Conservation (phyloP, 2,329 filamentous ascomycete species). For the Penicillium sumatraense region DNA sequence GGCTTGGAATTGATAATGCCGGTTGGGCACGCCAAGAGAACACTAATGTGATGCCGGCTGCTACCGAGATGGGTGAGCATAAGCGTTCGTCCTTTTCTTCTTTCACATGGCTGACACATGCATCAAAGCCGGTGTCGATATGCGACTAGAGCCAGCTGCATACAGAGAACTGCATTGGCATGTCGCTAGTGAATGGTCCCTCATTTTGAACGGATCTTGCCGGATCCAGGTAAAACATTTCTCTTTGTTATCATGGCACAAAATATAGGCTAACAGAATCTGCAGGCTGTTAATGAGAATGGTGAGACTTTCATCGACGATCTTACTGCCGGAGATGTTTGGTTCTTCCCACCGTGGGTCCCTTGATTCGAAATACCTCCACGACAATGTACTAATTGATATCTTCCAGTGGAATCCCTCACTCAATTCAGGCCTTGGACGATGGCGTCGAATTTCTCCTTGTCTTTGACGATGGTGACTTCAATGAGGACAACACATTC, state of each 20-base stretch:
- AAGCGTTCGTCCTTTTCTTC: not conserved
- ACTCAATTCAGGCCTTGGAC: conserved; percentile 74
- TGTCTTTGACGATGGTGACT: conserved; percentile 64
- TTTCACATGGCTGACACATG: no score
- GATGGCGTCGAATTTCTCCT: conserved; percentile 70
- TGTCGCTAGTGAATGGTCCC: conserved; percentile 43
- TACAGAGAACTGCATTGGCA: conserved; percentile 67
- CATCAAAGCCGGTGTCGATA: conserved; percentile 61
- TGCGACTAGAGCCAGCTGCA: conserved; percentile 61
- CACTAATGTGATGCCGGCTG: conserved; percentile 53
- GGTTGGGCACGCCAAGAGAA: conserved; percentile 64
- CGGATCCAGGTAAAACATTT: conserved; percentile 35
- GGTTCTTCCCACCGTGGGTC: conserved; percentile 73
- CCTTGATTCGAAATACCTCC: not conserved
- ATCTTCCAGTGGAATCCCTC: conserved; percentile 63
- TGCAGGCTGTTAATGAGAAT: conserved; percentile 52
- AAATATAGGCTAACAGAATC: not conserved
- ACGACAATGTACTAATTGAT: not conserved
- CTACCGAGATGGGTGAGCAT: conserved; percentile 49
- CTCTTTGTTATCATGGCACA: not conserved
- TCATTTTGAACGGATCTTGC: conserved; percentile 45
- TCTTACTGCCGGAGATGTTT: conserved; percentile 74
- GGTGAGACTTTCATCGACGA: conserved; percentile 79
- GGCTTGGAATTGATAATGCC: conserved; percentile 49
- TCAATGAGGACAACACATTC: conserved; percentile 75